Percentiles rank a stretch among this genome's conserved stretches.
phyloP scores from a whole-genome alignment of 73 alveolate species.

The Stentor coeruleus region DNA sequence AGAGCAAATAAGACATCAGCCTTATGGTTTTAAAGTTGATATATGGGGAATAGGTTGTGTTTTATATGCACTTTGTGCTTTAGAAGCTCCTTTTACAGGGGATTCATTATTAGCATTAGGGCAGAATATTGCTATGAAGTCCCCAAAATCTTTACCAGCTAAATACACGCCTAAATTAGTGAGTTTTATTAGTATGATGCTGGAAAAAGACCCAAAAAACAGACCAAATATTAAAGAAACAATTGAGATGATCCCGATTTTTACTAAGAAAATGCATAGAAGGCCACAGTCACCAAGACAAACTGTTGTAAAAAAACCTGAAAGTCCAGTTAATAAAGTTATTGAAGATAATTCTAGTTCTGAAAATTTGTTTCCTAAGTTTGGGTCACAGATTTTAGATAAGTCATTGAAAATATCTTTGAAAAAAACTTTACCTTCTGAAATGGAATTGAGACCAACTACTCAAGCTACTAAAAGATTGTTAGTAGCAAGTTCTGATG shows the following conservation, averaged over 20 bases:
- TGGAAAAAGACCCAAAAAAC: not conserved
- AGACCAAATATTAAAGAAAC: not conserved
- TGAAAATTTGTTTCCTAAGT: not conserved
- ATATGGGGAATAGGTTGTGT: not conserved
- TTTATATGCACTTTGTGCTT: not conserved
- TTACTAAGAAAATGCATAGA: not conserved
- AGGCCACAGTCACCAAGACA: not conserved
- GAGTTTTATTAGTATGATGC: not conserved
- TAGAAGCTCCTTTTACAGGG: not conserved
- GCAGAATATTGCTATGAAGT: not conserved
- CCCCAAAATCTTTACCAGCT: not conserved
- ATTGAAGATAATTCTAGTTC: not conserved
- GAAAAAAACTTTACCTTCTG: too few relatives aligned
- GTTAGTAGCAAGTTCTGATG: not conserved
- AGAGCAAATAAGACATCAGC: not conserved
- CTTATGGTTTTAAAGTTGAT: not conserved
- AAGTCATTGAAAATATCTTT: not conserved
- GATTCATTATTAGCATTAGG: not conserved
- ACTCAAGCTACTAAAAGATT: not conserved
- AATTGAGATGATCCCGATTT: not conserved
- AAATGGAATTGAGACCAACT: slow-evolving; percentile 10
- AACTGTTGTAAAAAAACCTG: not conserved
- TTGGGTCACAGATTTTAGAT: too few relatives aligned
- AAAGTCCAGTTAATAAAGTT: not conserved
- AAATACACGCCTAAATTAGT: not conserved